Conservation (phyloP, 768 basidiomycete genomes). For the Leccinum truebloodii region DNA sequence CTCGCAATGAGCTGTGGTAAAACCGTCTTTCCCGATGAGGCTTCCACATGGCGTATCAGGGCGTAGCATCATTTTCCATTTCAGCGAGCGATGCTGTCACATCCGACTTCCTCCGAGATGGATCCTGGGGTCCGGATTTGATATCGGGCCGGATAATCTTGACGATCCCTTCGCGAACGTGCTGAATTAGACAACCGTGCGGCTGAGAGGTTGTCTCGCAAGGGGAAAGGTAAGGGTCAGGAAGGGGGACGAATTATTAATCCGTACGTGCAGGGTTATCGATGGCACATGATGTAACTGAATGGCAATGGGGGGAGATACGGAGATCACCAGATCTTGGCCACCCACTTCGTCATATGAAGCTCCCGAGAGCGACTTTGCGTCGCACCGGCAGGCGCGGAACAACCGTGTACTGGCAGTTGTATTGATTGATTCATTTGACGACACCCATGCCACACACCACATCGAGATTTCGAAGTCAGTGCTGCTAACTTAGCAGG, state of each 20-base stretch:
- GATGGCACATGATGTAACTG: constrained; percentile 21
- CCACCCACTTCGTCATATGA: constrained; percentile 9
- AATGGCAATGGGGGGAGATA: constrained; percentile 13
- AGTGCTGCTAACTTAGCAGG: constrained; percentile 11
- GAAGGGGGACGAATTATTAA: constrained; percentile 23
- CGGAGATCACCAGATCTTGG: constrained; percentile 20
- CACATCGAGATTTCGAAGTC: constrained; percentile 22
- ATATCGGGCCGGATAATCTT: constrained; percentile 30
- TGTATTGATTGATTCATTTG: constrained; percentile 25
- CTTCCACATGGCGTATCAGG: constrained; percentile 28
- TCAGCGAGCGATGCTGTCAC: constrained; percentile 18
- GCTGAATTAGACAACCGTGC: constrained; percentile 20
- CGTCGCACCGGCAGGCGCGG: constrained; percentile 28
- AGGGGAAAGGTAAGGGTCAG: constrained; percentile 2
- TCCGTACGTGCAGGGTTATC: constrained; percentile 22
- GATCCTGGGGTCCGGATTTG: constrained; percentile 3
- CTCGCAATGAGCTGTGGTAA: constrained; percentile 4
- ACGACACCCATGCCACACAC: not conserved
- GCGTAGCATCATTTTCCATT: constrained; percentile 19
- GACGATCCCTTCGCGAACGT: constrained; percentile 36
- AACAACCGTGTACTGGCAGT: constrained; percentile 20
- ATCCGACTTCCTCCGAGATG: constrained; percentile 30
- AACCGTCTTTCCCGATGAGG: constrained; percentile 1
- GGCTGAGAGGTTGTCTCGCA: constrained; percentile 17
- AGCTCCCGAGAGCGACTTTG: constrained; percentile 12